A percentile compares a stretch with the other conserved stretches of the same genome.
Conservation (phyloP, 192 early-diverging fungal genomes). For the Coemansia sp. region DNA sequence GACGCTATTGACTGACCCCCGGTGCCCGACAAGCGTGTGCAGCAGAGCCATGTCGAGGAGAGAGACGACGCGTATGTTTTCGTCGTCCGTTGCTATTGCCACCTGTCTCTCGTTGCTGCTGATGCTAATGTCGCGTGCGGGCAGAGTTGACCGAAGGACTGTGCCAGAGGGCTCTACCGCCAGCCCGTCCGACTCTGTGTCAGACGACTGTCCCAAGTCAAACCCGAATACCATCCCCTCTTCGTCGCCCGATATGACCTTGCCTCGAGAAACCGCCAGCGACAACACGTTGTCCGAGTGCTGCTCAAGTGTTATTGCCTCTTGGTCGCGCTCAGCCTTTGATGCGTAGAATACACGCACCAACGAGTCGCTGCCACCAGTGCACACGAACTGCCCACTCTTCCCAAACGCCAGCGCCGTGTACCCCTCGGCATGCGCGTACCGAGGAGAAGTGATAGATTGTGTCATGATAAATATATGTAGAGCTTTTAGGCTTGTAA, state of each 20-base stretch:
- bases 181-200: constrained; percentile 9
- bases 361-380: constrained; percentile 51
- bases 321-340: constrained; percentile 39
- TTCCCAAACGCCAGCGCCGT: constrained; percentile 42
- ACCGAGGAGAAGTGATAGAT: constrained; percentile 32
- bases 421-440: constrained; percentile 52
- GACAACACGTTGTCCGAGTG: constrained; percentile 44
- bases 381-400: constrained; percentile 34
- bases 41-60: constrained; percentile 43
- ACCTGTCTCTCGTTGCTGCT: constrained; percentile 46
- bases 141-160: constrained; percentile 41
- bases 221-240: constrained; percentile 45
- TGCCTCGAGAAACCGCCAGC: constrained; percentile 34
- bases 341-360: constrained; percentile 40
- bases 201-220: constrained; percentile 17
- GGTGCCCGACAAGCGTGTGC: constrained; percentile 42
- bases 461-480: constrained; percentile 15
- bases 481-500: neutral
- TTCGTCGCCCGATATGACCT: constrained; percentile 46
- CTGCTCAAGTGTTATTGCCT: constrained; percentile 50
- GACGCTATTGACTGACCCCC: constrained; percentile 39
- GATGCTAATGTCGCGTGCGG: constrained; percentile 53
- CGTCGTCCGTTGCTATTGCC: constrained; percentile 53
- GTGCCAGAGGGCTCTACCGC: constrained; percentile 39
- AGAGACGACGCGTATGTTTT: constrained; percentile 40